These are phyloP conservation scores for Prototheca cutis DNA, from an alignment of 163 green algal species.

Conservation along the genomic window DNA sequence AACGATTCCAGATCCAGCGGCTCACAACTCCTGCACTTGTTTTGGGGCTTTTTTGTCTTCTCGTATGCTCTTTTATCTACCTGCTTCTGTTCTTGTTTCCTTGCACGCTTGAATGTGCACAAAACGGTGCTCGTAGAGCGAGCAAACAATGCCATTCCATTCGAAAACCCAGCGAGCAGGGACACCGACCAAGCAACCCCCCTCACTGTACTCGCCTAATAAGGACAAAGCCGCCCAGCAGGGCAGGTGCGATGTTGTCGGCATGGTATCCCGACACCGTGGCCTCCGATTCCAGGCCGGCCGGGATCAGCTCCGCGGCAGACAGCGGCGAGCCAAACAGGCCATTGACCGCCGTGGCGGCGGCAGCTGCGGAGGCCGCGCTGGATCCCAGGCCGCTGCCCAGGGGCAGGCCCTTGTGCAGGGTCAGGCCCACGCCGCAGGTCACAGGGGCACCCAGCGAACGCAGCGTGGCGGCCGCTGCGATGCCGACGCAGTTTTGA, in stretches of 20 bases:
- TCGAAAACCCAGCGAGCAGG: too few relatives aligned
- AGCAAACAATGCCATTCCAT: too few relatives aligned
- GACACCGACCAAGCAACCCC: not conserved
- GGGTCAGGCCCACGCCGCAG: conserved; percentile 50
- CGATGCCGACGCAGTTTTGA: conserved; percentile 88
- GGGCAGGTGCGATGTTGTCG: conserved; percentile 89
- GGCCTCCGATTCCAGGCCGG: conserved; percentile 75
- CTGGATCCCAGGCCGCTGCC: conserved; percentile 88
- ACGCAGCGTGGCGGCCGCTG: conserved; percentile 77
- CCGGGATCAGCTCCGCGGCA: conserved; percentile 71
- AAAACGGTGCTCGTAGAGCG: too few relatives aligned
- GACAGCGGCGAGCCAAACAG: conserved; percentile 78
- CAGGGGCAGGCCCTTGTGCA: conserved; percentile 86
- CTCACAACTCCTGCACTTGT: conserved; percentile 40
- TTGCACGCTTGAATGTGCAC: too few relatives aligned
- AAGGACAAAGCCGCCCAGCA: conserved; percentile 93
- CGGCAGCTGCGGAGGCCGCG: conserved; percentile 83
- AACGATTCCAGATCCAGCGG: conserved; percentile 68
- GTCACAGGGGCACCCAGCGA: conserved; percentile 48
- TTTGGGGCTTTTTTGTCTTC: not conserved
- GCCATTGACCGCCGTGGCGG: conserved; percentile 79
- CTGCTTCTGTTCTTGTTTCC: too few relatives aligned
- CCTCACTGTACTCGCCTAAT: conserved; percentile 42
- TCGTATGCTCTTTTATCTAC: too few relatives aligned
- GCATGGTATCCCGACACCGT: conserved; percentile 92